Conservation (phyloP, 345 rosid genomes). For the Melaleuca quinquenervia region DNA sequence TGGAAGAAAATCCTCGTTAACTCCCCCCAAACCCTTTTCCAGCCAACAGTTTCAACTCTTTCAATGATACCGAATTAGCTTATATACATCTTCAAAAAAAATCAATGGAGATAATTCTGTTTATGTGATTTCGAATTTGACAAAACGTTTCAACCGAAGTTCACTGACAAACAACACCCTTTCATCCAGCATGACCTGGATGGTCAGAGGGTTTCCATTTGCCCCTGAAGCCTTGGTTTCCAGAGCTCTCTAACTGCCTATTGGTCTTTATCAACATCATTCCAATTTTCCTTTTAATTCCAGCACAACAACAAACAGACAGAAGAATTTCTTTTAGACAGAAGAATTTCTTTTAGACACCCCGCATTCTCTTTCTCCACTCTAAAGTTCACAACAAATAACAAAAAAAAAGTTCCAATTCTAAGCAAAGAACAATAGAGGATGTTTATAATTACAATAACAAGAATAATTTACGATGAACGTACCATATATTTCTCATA, state of each 20-base stretch:
- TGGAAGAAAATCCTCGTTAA: background rate
- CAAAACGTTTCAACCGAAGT: background rate
- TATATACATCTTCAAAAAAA: background rate
- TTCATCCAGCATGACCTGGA: background rate
- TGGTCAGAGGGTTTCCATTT: background rate
- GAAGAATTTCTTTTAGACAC: background rate
- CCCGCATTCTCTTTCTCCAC: background rate
- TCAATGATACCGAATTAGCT: background rate
- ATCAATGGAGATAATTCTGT: background rate
- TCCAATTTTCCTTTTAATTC: background rate
- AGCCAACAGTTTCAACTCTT: background rate
- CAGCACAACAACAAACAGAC: background rate
- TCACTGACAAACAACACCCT: background rate
- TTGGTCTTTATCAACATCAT: background rate
- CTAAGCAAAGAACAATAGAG: background rate
- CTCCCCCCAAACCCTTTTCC: background rate
- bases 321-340: background rate
- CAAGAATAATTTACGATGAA: background rate
- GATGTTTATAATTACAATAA: background rate
- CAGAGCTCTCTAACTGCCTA: background rate
- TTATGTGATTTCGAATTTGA: background rate
- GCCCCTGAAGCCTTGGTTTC: background rate
- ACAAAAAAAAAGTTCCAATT: background rate
- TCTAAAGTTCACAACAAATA: background rate
- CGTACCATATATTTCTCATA: conserved; percentile 77